Conservation (phyloP, 202 grass and related monocot genomes). For the Hordeum pubiflorum region DNA sequence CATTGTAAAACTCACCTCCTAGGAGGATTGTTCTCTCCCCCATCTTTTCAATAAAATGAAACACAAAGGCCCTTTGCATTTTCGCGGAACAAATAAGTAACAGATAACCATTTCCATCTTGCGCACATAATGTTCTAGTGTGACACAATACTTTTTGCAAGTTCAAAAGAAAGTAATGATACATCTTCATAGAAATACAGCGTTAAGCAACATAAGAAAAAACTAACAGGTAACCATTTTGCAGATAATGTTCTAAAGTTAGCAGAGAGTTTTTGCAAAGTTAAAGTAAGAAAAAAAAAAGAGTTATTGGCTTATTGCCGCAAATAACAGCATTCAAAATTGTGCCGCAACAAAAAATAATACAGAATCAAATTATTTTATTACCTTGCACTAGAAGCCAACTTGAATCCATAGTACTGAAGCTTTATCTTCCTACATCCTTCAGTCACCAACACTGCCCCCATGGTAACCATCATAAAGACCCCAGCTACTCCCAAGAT, state of each 20-base stretch:
- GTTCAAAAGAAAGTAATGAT: neutral
- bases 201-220: neutral
- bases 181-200: slow-evolving; percentile 3
- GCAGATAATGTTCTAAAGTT: neutral
- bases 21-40: too few relatives aligned
- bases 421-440: slow-evolving; percentile 97
- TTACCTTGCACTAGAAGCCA: slow-evolving; percentile 79
- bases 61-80: too few relatives aligned
- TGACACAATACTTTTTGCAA: neutral
- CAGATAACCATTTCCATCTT: neutral
- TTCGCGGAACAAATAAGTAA: neutral
- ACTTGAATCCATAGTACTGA: slow-evolving; percentile 91
- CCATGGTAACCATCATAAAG: slow-evolving; percentile 84
- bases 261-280: neutral
- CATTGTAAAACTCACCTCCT: too few relatives aligned
- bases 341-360: neutral
- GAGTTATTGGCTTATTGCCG: neutral
- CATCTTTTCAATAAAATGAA: too few relatives aligned
- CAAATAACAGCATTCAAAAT: neutral
- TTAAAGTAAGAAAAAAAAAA: neutral
- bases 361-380: slow-evolving; percentile 16
- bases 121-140: neutral
- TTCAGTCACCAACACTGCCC: slow-evolving; percentile 89
- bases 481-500: slow-evolving; percentile 60
- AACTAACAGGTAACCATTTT: neutral